A percentile compares a stretch with the other conserved stretches of the same genome.
These are phyloP conservation scores for Aspergillus ochraceus DNA, from an alignment of 2,329 filamentous ascomycete species.

Conservation along the genomic window DNA sequence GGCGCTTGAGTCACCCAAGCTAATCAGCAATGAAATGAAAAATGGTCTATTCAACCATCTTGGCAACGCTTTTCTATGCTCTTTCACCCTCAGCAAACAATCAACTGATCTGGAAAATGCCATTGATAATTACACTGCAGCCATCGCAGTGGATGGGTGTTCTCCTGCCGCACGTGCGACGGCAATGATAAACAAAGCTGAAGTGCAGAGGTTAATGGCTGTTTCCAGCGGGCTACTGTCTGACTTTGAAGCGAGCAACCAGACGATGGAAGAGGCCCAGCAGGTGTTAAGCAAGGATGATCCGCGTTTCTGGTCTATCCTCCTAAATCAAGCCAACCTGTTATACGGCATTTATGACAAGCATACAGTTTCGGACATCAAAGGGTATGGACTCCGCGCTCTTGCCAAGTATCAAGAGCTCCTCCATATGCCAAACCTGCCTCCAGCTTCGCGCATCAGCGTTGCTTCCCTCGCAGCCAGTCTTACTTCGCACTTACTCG, in stretches of 20 bases:
- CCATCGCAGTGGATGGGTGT: background rate
- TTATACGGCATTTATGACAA: background rate
- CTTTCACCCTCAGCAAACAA: background rate
- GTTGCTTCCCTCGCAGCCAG: background rate
- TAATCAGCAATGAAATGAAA: background rate
- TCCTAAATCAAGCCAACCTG: background rate
- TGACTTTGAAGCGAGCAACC: background rate
- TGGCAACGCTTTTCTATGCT: background rate
- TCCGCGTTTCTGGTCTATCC: background rate
- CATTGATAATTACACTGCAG: background rate
- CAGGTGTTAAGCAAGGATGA: background rate
- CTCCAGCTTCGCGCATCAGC: background rate
- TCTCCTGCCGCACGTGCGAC: background rate
- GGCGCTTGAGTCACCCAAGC: background rate
- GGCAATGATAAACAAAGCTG: slow-evolving; percentile 1
- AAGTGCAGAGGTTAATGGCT: background rate
- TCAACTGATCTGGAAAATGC: slow-evolving; percentile 1
- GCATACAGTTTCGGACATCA: background rate
- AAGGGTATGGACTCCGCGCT: background rate
- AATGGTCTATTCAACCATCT: background rate
- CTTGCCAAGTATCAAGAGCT: background rate
- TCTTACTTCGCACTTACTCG: background rate
- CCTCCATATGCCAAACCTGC: background rate
- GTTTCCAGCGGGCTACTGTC: background rate
- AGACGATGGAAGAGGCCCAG: background rate